phyloP scores from a whole-genome alignment of 345 rosid species.

The Raphanus raphanistrum region DNA sequence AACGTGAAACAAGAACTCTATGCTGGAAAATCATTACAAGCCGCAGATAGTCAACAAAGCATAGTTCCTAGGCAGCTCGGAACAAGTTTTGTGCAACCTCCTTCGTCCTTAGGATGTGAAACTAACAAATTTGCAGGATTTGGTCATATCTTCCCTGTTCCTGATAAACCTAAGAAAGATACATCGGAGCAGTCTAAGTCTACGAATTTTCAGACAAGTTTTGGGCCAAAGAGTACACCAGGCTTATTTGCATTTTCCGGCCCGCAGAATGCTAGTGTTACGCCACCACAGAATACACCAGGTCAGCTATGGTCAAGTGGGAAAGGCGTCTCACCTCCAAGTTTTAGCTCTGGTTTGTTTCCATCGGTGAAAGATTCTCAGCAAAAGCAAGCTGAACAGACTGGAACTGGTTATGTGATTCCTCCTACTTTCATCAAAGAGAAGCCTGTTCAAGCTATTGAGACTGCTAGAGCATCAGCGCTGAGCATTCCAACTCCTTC shows the following conservation, averaged over 20 bases:
- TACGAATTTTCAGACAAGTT: conserved; percentile 34
- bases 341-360: conserved; percentile 38
- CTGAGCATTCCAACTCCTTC: conserved; percentile 39
- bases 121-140: conserved; percentile 43
- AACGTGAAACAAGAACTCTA: conserved; percentile 36
- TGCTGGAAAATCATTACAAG: conserved; percentile 38
- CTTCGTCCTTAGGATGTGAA: conserved; percentile 41
- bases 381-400: conserved; percentile 39
- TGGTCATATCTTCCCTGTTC: conserved; percentile 40
- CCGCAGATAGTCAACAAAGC: conserved; percentile 38
- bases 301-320: conserved; percentile 53
- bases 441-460: conserved; percentile 46
- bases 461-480: conserved; percentile 37
- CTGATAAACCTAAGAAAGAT: conserved; percentile 40
- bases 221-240: conserved; percentile 40
- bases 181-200: conserved; percentile 33
- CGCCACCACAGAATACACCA: conserved; percentile 41
- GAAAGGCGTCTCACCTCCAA: conserved; percentile 37
- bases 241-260: conserved; percentile 40
- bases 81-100: conserved; percentile 44
- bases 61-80: conserved; percentile 39
- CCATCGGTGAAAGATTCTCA: conserved; percentile 39
- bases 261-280: conserved; percentile 41
- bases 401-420: conserved; percentile 39
- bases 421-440: conserved; percentile 40